Evolutionary conservation across 768 basidiomycete species (phyloP).

Genomic region (Leccinum barrowsii): DNA sequence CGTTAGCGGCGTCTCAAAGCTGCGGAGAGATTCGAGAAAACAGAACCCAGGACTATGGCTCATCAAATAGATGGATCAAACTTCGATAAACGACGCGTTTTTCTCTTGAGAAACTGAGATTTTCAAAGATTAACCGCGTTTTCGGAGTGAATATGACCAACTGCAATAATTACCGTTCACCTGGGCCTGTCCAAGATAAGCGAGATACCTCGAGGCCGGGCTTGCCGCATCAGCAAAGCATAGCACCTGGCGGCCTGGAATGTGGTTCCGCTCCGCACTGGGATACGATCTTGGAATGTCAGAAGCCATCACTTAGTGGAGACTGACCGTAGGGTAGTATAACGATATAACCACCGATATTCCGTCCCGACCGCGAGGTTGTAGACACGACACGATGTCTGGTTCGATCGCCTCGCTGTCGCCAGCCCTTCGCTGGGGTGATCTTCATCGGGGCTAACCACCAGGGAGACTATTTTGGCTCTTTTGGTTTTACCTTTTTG

Average conservation of each 20-base stretch:
- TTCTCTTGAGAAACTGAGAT: conserved; percentile 17
- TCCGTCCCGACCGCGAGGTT: conserved; percentile 22
- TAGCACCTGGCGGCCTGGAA: neutral
- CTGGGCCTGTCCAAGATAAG: neutral
- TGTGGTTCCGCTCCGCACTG: conserved; percentile 14
- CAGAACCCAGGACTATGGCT: conserved; percentile 11
- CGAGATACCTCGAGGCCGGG: conserved; percentile 3
- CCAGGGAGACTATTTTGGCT: conserved; percentile 31
- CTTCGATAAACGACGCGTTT: conserved; percentile 18
- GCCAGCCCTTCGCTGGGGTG: conserved; percentile 17
- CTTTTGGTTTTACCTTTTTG: conserved; percentile 35
- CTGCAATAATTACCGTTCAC: conserved; percentile 1
- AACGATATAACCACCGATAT: conserved; percentile 19
- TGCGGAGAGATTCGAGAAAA: conserved; percentile 13
- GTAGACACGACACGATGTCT: conserved; percentile 12
- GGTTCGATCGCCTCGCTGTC: conserved; percentile 16
- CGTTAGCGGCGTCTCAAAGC: conserved; percentile 13
- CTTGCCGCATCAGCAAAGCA: conserved; percentile 2
- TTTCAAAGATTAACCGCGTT: conserved; percentile 24
- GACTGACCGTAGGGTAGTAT: conserved; percentile 1
- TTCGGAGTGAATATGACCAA: conserved; percentile 9
- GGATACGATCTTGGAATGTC: neutral
- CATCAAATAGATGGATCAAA: conserved; percentile 22
- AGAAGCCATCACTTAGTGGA: conserved; percentile 4
- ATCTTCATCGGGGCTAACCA: conserved; percentile 19